A percentile compares a stretch with the other conserved stretches of the same genome.
Evolutionary conservation across 1,284 basidiomycete genomes (phyloP).

Genomic region (Ganoderma boninense): DNA sequence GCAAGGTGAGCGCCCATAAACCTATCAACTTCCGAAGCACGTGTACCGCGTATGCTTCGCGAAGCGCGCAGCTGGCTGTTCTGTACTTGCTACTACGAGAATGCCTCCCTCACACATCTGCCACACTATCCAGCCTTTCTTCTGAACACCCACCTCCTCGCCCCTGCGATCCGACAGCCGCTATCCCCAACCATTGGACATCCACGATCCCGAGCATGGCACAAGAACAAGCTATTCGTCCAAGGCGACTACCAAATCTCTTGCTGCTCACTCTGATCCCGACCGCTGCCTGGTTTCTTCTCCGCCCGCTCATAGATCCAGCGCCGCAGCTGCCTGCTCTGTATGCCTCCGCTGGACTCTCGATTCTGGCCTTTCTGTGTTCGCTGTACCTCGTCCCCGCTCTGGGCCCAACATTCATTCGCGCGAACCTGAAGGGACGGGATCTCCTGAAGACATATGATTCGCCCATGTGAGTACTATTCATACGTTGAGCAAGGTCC

Average conservation of each 20-base stretch:
- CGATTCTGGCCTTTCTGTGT: conserved; percentile 79
- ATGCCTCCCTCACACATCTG: conserved; percentile 1
- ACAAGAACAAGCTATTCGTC: conserved; percentile 43
- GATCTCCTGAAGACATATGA: conserved; percentile 84
- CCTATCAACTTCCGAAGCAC: not conserved
- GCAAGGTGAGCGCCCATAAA: not conserved
- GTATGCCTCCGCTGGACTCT: conserved; percentile 81
- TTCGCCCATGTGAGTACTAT: conserved; percentile 69
- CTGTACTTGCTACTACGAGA: no score
- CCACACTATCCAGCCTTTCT: not conserved
- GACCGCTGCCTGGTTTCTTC: conserved; percentile 73
- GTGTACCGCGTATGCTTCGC: no score
- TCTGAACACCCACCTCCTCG: not conserved
- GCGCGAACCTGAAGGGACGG: conserved; percentile 79
- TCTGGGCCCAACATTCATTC: conserved; percentile 77
- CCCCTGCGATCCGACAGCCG: not conserved
- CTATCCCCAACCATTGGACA: not conserved
- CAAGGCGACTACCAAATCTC: conserved; percentile 59
- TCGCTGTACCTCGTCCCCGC: conserved; percentile 79
- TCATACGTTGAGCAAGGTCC: no score
- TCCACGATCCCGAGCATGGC: conserved; percentile 23
- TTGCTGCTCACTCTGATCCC: conserved; percentile 67
- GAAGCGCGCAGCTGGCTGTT: conserved; percentile 3
- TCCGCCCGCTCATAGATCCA: conserved; percentile 75
- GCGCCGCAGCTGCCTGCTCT: conserved; percentile 74